phyloP scores from a whole-genome alignment of 495 filamentous ascomycete species.

The Cudoniella acicularis region DNA sequence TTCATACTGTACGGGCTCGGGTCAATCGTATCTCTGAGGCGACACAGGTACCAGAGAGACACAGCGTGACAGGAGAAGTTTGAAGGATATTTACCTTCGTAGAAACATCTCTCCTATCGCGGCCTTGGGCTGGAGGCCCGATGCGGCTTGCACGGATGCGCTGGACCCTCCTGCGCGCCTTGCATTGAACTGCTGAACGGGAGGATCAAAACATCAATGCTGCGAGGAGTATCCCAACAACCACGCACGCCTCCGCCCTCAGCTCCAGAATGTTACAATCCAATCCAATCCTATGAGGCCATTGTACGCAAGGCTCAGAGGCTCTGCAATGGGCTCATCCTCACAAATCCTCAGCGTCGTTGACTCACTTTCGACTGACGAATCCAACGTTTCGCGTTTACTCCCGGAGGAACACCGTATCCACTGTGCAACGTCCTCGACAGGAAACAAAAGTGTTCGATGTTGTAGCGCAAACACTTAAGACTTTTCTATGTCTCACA shows the following conservation, averaged over 20 bases:
- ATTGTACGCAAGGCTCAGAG: neutral
- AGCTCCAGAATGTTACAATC: neutral
- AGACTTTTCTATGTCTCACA: neutral
- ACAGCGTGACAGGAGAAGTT: neutral
- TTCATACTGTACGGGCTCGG: neutral
- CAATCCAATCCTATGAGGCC: neutral
- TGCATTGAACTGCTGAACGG: neutral
- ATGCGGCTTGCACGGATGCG: neutral
- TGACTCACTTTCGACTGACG: neutral
- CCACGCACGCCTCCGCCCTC: neutral
- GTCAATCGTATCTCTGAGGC: neutral
- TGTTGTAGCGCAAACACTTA: neutral
- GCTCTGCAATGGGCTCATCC: neutral
- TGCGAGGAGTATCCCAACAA: neutral
- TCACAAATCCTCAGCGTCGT: neutral
- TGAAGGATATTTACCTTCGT: neutral
- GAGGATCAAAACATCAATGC: neutral
- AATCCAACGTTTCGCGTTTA: neutral
- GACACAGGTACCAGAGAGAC: neutral
- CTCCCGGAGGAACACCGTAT: neutral
- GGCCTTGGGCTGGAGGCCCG: too few species aligned
- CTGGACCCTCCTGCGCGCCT: neutral
- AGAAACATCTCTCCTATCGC: neutral
- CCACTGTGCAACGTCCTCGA: too few species aligned
- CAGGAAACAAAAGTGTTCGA: too few species aligned